Evolutionary conservation across 2,329 filamentous ascomycete species (phyloP), one percentile per base, ranked within the genome.

Genomic region (Venturia nashicola): DNA sequence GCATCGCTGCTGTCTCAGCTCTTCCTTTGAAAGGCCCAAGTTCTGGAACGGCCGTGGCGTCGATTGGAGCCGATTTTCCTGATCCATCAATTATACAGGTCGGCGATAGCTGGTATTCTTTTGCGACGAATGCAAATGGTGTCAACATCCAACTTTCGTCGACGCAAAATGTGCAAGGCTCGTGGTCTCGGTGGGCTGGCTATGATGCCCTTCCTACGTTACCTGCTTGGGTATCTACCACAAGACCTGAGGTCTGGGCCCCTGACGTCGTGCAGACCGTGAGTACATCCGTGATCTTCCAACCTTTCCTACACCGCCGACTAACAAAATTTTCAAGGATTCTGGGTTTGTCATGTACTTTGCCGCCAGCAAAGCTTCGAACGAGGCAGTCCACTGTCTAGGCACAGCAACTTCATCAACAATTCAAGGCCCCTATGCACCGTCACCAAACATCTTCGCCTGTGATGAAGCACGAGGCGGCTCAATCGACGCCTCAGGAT

Each of bases 401-500:
- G 85, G 84, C 54, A 78, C 77, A 4, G 84, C 84, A 2, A 76
- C 79, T 3, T 78, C 83, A 0, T 67, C 75, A 34, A 71, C 70
- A 16, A 72, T 79, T 42, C 68, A 74, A 1, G 84, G 85, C 0
- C 84, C 84, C 0, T 87, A 83, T 68, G 71, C 69, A 16, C 77
- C 83, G 7, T 65, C 65, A 16, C 44, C 59, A 7, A 57, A 61
- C 12, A 51, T 55, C 4, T n/a, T 57, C 14, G 12, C 32, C 32
- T 57, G 51, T 32, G 32, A 57, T 32, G 51, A 57, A 57, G 61
- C 61, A 12, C 59, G 54, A 12, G 85, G 85, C 23, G 85, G 85
- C 42, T 80, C 84, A 20, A 88, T 88, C 68, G 86, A 89, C 68
- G 75, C 85, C 0, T 76, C 82, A 0, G 83, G 82, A 2, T 88